These are phyloP conservation scores for Paramecium primaurelia DNA, from an alignment of 73 alveolate species.

Conservation along the genomic window DNA sequence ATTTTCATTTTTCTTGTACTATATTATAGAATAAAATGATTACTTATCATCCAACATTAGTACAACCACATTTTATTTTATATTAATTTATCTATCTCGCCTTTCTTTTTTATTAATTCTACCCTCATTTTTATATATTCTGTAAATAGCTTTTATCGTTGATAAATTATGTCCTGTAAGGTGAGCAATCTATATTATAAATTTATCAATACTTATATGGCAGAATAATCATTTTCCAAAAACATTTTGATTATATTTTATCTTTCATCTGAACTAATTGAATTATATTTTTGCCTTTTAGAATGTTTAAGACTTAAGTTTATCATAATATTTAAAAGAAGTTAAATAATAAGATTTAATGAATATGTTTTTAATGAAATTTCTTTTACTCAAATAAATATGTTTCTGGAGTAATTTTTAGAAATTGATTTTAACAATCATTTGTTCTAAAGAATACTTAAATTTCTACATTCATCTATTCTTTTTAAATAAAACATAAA, in stretches of 20 bases:
- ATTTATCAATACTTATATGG: not conserved
- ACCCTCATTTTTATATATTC: slow-evolving; percentile 30
- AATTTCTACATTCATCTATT: no score
- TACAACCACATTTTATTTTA: not conserved
- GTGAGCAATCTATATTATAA: not conserved
- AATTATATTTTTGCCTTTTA: not conserved
- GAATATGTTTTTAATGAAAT: not conserved
- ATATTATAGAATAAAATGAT: not conserved
- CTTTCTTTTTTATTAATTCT: not conserved
- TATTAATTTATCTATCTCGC: not conserved
- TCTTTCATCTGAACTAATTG: not conserved
- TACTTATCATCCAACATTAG: not conserved
- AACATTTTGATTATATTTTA: not conserved
- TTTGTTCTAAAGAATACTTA: not conserved
- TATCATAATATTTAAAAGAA: not conserved
- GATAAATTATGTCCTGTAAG: slow-evolving; percentile 27
- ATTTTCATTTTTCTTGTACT: not conserved
- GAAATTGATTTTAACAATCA: not conserved
- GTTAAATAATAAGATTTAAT: not conserved
- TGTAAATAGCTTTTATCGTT: slow-evolving; percentile 1
- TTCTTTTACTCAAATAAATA: not conserved
- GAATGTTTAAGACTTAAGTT: not conserved
- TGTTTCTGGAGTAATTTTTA: not conserved
- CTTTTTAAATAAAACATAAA: no score
- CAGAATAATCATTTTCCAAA: not conserved